A percentile compares a stretch with the other conserved stretches of the same genome.
phyloP scores from a whole-genome alignment of 495 filamentous ascomycete species.

The Aspergillus egyptiacus region DNA sequence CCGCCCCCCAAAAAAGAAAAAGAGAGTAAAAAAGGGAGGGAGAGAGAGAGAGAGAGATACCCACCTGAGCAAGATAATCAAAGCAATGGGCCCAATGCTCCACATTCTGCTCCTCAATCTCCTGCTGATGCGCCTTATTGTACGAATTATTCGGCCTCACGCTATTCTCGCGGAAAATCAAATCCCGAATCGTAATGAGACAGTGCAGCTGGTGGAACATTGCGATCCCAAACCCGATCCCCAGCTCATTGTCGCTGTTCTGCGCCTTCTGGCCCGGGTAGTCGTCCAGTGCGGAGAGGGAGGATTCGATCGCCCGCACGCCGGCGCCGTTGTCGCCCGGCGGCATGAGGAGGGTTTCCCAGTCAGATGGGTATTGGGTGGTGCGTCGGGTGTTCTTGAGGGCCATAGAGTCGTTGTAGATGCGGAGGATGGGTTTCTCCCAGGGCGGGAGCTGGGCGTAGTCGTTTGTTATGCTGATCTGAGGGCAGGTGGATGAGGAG shows the following conservation, averaged over 20 bases:
- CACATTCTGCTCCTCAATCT: background rate
- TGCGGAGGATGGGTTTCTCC: background rate
- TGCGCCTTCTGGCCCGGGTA: background rate
- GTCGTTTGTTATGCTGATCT: conserved; percentile 1
- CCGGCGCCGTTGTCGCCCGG: background rate
- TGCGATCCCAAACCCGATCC: conserved; percentile 25
- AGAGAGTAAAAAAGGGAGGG: background rate
- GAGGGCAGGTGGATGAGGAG: background rate
- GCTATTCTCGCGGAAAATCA: conserved; percentile 10
- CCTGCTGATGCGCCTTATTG: background rate
- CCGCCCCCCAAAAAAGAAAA: background rate
- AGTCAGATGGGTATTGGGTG: background rate
- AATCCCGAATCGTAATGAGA: conserved; percentile 20
- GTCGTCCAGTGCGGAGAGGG: background rate
- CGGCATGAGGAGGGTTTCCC: conserved; percentile 10
- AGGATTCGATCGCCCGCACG: background rate
- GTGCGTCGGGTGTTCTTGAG: background rate
- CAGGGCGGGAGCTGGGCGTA: no score
- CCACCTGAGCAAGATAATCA: conserved; percentile 21
- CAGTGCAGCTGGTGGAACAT: conserved; percentile 51
- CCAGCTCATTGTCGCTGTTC: background rate
- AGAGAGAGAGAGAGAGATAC: background rate
- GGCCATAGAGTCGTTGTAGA: background rate
- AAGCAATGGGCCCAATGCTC: conserved; percentile 22
- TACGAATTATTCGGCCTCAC: conserved; percentile 5